These are phyloP conservation scores for Lepidium aucheri DNA, from an alignment of 345 rosid species.

Conservation along the genomic window DNA sequence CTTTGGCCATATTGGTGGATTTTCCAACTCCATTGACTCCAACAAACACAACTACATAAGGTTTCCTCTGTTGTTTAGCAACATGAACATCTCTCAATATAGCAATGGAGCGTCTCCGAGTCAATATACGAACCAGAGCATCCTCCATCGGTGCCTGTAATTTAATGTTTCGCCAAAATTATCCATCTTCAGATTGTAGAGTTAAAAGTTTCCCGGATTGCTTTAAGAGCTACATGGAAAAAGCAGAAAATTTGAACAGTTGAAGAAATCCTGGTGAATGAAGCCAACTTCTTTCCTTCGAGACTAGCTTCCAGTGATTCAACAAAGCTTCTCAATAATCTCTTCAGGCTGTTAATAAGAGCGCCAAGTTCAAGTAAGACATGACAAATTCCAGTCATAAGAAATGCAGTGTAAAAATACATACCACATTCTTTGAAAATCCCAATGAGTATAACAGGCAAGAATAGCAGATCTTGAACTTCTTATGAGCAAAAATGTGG, in stretches of 20 bases:
- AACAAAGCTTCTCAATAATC: conserved; percentile 96
- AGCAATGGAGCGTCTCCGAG: conserved; percentile 96
- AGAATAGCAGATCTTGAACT: conserved; percentile 4
- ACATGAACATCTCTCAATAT: conserved; percentile 89
- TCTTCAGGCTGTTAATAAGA: conserved; percentile 67
- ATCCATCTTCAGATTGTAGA: background rate
- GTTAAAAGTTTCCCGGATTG: background rate
- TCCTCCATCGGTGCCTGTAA: conserved; percentile 92
- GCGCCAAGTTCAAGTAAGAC: background rate
- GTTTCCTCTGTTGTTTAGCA: conserved; percentile 82
- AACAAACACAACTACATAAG: conserved; percentile 94
- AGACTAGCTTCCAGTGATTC: conserved; percentile 96
- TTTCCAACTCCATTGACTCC: conserved; percentile 99
- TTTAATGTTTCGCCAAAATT: conserved; percentile 14
- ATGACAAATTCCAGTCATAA: background rate
- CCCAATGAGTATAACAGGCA: background rate
- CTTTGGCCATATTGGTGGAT: conserved; percentile 95
- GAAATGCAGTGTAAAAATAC: conserved; percentile 3
- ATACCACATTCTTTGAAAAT: conserved; percentile 59
- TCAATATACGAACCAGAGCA: conserved; percentile 89
- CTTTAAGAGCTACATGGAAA: background rate
- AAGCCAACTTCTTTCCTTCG: conserved; percentile 92
- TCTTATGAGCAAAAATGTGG: background rate
- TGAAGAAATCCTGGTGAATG: conserved; percentile 94
- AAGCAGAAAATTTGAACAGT: conserved; percentile 70